Percentiles rank a stretch among this genome's conserved stretches.
phyloP scores from a whole-genome alignment of 1,139 yeast genomes.

The Suhomyces choctaworum region DNA sequence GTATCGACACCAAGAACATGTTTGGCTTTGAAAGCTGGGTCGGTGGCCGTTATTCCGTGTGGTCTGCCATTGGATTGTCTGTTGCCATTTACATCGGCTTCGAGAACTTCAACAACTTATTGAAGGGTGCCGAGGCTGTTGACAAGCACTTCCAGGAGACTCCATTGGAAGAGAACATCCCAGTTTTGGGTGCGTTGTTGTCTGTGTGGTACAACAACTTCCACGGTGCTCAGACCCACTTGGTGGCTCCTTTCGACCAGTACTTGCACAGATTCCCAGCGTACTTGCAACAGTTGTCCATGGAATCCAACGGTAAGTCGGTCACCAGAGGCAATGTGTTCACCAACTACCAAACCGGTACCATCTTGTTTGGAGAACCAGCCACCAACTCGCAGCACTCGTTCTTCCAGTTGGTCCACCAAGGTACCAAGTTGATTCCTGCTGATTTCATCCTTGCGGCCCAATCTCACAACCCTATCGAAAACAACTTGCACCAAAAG shows the following conservation, averaged over 20 bases:
- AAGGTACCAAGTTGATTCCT: constrained; percentile 97
- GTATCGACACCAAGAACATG: constrained; percentile 97
- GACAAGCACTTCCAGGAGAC: constrained; percentile 85
- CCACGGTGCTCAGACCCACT: constrained; percentile 95
- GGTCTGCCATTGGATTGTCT: constrained; percentile 98
- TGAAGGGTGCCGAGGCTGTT: constrained; percentile 96
- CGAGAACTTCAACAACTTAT: constrained; percentile 87
- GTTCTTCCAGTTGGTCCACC: constrained; percentile 98
- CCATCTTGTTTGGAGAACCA: constrained; percentile 96
- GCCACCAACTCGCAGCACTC: constrained; percentile 99
- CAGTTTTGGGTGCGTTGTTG: constrained; percentile 87
- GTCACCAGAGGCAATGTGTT: constrained; percentile 89
- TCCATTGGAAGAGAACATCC: constrained; percentile 88
- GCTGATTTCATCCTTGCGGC: constrained; percentile 97
- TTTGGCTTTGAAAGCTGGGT: constrained; percentile 98
- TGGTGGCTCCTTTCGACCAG: constrained; percentile 98
- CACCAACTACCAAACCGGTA: constrained; percentile 93
- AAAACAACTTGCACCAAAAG: constrained; percentile 88
- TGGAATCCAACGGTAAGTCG: constrained; percentile 99
- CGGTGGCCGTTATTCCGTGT: constrained; percentile 98
- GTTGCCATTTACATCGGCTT: constrained; percentile 93
- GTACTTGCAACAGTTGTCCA: constrained; percentile 94
- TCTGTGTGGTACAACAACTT: constrained; percentile 98
- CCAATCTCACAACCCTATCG: constrained; percentile 96
- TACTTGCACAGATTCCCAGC: constrained; percentile 99